Conservation (phyloP, 139 green algal genomes). For the Tetradesmus obliquus region DNA sequence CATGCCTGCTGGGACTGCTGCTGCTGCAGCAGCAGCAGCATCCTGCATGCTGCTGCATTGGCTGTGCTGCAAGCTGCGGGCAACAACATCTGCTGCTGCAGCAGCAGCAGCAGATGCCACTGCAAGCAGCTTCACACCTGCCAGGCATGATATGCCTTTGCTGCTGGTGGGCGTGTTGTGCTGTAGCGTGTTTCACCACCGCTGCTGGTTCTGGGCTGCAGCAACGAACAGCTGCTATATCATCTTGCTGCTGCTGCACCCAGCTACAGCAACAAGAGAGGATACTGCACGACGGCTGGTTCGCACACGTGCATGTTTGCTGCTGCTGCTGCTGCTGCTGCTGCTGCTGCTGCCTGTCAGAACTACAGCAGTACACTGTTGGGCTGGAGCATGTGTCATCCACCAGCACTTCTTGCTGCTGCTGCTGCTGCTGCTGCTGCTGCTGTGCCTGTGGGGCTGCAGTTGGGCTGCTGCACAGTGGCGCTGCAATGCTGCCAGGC, state of each 20-base stretch:
- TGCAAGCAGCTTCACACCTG: background rate
- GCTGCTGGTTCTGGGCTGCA: background rate
- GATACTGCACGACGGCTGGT: background rate
- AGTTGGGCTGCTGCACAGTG: background rate
- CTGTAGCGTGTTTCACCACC: too few species aligned
- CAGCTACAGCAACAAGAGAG: background rate
- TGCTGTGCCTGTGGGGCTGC: background rate
- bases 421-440: constrained; percentile 5
- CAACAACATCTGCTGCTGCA: background rate
- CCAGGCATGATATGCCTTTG: background rate
- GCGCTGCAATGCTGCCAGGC: constrained; percentile 6
- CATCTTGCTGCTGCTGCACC: background rate
- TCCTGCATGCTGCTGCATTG: background rate
- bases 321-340: background rate
- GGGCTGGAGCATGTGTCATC: background rate
- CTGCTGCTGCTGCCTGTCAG: background rate
- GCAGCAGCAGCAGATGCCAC: background rate
- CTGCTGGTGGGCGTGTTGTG: background rate
- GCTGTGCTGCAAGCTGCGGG: background rate
- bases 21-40: background rate
- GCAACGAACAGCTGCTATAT: background rate
- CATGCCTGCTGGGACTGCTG: too few species aligned
- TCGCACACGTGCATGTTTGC: background rate
- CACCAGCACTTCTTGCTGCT: background rate
- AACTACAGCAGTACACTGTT: background rate